Evolutionary conservation across 805 yeast species (phyloP).

Genomic region (Cyberlindnera mississippiensis): DNA sequence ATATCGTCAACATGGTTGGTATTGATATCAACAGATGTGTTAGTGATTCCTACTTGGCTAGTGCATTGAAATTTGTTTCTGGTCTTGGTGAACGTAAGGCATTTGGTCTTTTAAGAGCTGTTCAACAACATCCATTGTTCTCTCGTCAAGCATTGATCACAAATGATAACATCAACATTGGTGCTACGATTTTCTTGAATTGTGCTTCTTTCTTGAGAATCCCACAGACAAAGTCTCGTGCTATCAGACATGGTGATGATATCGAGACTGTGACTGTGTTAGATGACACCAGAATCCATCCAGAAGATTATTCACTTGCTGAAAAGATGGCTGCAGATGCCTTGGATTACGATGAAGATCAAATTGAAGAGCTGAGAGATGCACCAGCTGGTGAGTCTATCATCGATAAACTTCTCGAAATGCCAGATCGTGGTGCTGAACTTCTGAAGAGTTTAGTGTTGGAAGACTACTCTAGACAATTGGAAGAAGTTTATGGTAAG

Average conservation of each 20-base stretch:
- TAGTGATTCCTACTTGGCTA: conserved; percentile 66
- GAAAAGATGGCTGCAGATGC: conserved; percentile 98
- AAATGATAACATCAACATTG: conserved; percentile 55
- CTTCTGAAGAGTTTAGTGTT: conserved; percentile 82
- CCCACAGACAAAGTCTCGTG: conserved; percentile 46
- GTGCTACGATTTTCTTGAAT: conserved; percentile 82
- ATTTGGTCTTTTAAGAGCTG: conserved; percentile 74
- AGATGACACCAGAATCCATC: conserved; percentile 95
- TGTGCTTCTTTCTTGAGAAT: conserved; percentile 87
- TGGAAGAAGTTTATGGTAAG: conserved; percentile 68
- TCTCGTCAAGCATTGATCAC: conserved; percentile 88
- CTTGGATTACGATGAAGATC: conserved; percentile 92
- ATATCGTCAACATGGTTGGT: conserved; percentile 86
- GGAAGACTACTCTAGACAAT: conserved; percentile 89
- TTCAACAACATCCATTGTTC: conserved; percentile 56
- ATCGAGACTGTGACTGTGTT: conserved; percentile 67
- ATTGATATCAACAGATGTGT: conserved; percentile 90
- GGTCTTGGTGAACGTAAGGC: conserved; percentile 98
- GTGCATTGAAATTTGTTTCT: conserved; percentile 69
- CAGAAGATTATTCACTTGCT: conserved; percentile 95
- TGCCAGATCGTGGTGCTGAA: conserved; percentile 52
- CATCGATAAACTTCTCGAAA: conserved; percentile 53
- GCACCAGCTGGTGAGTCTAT: conserved; percentile 72
- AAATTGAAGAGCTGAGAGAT: conserved; percentile 71
- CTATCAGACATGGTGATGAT: conserved; percentile 34